Evolutionary conservation across 139 green algal genomes (phyloP).

Genomic region (Ettlia oleoabundans): DNA sequence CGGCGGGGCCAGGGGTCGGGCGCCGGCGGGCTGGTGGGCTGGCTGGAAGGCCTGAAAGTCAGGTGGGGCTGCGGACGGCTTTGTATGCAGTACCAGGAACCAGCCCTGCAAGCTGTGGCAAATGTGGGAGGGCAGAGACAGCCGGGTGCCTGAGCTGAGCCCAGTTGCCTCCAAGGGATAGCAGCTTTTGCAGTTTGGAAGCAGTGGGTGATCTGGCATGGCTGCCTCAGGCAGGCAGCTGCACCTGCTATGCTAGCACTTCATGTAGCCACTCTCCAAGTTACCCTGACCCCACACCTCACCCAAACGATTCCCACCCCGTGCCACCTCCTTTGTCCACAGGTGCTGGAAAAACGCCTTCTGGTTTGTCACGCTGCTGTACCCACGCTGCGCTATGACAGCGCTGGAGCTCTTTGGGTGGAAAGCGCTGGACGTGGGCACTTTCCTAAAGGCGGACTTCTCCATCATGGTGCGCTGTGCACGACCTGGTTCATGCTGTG

Average conservation of each 20-base stretch:
- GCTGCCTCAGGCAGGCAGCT: neutral
- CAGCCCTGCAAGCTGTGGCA: too few relatives aligned
- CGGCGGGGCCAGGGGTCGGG: neutral
- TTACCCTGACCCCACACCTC: neutral
- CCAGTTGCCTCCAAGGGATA: neutral
- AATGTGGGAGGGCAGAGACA: too few relatives aligned
- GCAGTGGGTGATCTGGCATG: neutral
- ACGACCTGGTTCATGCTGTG: too few relatives aligned
- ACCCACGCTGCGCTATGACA: conserved; percentile 50
- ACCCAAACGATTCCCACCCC: neutral
- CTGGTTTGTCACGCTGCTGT: conserved; percentile 60
- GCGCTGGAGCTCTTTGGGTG: conserved; percentile 52
- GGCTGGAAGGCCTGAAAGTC: conserved; percentile 22
- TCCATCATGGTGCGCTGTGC: conserved; percentile 30
- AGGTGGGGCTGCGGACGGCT: neutral
- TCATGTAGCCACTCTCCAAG: neutral
- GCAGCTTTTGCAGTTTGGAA: neutral
- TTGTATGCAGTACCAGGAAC: too few relatives aligned
- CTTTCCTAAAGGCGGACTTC: conserved; percentile 46
- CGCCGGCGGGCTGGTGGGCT: neutral
- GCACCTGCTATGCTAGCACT: neutral
- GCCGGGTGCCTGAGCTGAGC: neutral
- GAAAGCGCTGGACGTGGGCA: conserved; percentile 44
- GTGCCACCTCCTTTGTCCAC: neutral
- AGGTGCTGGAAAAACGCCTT: conserved; percentile 62